Evolutionary conservation across 139 green algal genomes (phyloP).

Genomic region (Closterium sp.): DNA sequence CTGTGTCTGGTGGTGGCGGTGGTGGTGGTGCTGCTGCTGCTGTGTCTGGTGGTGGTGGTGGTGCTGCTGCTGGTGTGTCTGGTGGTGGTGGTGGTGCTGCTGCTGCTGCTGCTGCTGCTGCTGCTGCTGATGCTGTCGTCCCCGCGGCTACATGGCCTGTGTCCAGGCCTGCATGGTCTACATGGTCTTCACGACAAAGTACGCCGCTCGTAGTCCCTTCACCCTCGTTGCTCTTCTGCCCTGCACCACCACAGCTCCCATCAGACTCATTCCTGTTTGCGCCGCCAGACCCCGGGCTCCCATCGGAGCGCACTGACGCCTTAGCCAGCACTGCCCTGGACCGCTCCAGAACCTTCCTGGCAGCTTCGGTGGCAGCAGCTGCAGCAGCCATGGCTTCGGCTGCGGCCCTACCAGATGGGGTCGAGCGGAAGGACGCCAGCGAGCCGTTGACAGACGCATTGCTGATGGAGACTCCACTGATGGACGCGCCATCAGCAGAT

Average conservation of each 20-base stretch:
- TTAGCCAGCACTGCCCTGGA: not conserved
- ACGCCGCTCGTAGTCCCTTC: not conserved
- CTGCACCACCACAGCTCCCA: too few relatives aligned
- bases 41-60: too few relatives aligned
- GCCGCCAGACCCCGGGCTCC: not conserved
- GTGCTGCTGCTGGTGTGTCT: too few relatives aligned
- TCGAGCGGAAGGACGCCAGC: not conserved
- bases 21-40: too few relatives aligned
- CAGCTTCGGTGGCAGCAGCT: not conserved
- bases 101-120: slow-evolving; percentile 30
- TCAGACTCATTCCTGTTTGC: too few relatives aligned
- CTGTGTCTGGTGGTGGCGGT: too few relatives aligned
- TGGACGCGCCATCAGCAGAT: too few relatives aligned
- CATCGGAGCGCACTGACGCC: not conserved
- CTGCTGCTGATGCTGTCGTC: not conserved
- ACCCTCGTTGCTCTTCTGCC: not conserved
- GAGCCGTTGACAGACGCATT: not conserved
- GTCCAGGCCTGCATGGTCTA: too few relatives aligned
- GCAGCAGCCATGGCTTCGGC: not conserved
- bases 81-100: slow-evolving; percentile 24
- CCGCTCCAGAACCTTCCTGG: not conserved
- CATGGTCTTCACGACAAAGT: not conserved
- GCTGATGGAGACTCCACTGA: too few relatives aligned
- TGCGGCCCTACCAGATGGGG: not conserved
- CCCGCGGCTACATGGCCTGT: slow-evolving; percentile 13